Base-by-base conservation (phyloP, 225 moss, liverwort and hornwort species). In the Climacium dendroides region DNA sequence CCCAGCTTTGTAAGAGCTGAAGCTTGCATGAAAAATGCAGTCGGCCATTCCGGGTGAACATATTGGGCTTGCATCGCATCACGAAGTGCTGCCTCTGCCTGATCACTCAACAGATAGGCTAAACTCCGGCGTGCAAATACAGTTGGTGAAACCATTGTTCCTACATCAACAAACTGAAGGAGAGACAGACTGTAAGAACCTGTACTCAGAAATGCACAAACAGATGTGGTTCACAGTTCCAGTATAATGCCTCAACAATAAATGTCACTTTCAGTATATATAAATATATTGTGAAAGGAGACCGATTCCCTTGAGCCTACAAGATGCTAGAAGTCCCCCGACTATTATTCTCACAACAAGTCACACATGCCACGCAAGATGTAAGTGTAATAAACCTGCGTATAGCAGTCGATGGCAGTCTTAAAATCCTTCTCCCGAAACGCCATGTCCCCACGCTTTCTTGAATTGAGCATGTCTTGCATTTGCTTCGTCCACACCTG, bases 61-160 rank as follows among this genome's bases (percentile, higher is more conserved):
- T 94, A 96, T 83, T 98, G 98, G 23, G 96, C 98, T 93, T 98
- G 96, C 98, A 98, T 98, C 32, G 96, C 98, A 93, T 98, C 98
- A 85, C 96, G 93, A 62, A 98, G 87, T 19, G 96, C 96, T 70
- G 96, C 96, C 86, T 98, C 98, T 85, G 98, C 96, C 90, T 96
- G 96, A 14, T 96, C 95, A 89, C 94, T 96, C 20, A 98, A 91
- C 74, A 98, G 84, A 83, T 98, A 96, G 45, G 98, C 94, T 70
- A 96, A 87, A 83, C 96, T 96, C 78, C 98, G 93, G 58, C 98
- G 94, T 8, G 95, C 98, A 89, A 98, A 96, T 17, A 98, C 96
- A 26, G 96, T 96, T 15, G 96, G 98, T 67, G 98, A 98, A 20
- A 96, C 93, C 96, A 96, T 96, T 52, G 95, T 98, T 87, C 96